A percentile compares a stretch with the other conserved stretches of the same genome.
phyloP scores from a whole-genome alignment of 1,284 basidiomycete species.

The Heterobasidion irregulare region DNA sequence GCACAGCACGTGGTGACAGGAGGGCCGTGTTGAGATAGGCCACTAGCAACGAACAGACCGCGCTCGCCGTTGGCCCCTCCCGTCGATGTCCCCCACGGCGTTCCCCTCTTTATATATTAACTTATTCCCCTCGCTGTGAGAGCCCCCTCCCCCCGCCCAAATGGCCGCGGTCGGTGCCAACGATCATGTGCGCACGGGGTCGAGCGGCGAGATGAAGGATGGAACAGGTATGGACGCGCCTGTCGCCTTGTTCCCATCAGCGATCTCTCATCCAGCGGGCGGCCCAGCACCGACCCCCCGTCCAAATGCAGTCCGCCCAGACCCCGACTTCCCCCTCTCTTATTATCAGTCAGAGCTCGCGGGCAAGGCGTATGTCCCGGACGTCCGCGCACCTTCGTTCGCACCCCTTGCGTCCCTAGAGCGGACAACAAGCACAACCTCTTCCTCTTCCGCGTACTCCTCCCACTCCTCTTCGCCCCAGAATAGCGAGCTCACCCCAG shows the following conservation, averaged over 20 bases:
- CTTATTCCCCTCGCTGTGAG: background rate
- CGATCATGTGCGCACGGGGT: background rate
- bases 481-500: background rate
- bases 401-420: background rate
- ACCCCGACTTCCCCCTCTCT: slow-evolving; percentile 26
- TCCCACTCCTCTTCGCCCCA: background rate
- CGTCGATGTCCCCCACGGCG: too few species aligned
- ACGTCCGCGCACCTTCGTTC: background rate
- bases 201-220: background rate
- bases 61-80: too few species aligned
- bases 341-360: slow-evolving; percentile 25
- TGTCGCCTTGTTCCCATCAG: background rate
- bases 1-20: background rate
- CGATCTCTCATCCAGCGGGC: background rate
- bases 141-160: background rate
- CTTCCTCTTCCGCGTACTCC: slow-evolving; percentile 4
- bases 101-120: background rate
- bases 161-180: background rate
- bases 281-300: slow-evolving; percentile 1
- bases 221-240: background rate
- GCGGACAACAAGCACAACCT: slow-evolving; percentile 1
- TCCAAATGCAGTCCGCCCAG: slow-evolving; percentile 10
- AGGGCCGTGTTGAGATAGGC: too few species aligned
- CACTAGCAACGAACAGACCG: background rate
- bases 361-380: slow-evolving; percentile 15